Evolutionary conservation across 225 moss, liverwort and hornwort genomes (phyloP), one percentile per base, ranked within the genome.

Genomic region (Pleurozium schreberi): DNA sequence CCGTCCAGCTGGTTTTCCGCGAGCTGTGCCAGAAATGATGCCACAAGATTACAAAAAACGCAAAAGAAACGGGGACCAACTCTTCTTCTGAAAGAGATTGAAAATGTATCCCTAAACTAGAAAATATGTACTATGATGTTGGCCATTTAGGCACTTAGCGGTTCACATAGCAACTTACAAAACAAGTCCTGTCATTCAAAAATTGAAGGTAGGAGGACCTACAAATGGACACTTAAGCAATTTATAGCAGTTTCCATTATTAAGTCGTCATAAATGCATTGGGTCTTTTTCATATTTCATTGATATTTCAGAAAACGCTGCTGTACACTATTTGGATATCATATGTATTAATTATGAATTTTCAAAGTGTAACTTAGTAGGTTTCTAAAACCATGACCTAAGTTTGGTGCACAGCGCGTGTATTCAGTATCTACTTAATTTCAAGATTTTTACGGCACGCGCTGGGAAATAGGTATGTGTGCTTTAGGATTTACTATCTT

Each of bases 1-100:
- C 14, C 94, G 92, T 40, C 84, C 92, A 87, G 93, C 90, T 63
- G 81, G 87, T 91, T 89, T 90, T 26, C 94, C 94, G 60, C 93
- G 93, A 85, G 63, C 93, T 93, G 90, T 40, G 23, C 67, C 75
- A 85, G 49, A 83, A 59, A 68, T 34, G 34, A 80, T 12, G 75
- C 61, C 27, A n/a, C n/a, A n/a, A n/a, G 5, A 74, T 79, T 85
- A 78, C 36, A 34, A 50, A n/a, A 60, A 66, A 33, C 74, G 14
- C 58, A 38, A 64, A n/a, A 73, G 61, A n/a, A 17, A 47, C 50
- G 25, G 26, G 47, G 4, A 85, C 14, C 25, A 69, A 40, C 61
- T 60, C 42, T 28, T 27, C 28, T 20, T 66, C 43, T 21, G 28
- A 14, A 50, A 85, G 60, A 63, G 19, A 63, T 57, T 55, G 49